A percentile compares a stretch with the other conserved stretches of the same genome.
phyloP scores from a whole-genome alignment of 768 basidiomycete species.

The Amanita subjunquillea region DNA sequence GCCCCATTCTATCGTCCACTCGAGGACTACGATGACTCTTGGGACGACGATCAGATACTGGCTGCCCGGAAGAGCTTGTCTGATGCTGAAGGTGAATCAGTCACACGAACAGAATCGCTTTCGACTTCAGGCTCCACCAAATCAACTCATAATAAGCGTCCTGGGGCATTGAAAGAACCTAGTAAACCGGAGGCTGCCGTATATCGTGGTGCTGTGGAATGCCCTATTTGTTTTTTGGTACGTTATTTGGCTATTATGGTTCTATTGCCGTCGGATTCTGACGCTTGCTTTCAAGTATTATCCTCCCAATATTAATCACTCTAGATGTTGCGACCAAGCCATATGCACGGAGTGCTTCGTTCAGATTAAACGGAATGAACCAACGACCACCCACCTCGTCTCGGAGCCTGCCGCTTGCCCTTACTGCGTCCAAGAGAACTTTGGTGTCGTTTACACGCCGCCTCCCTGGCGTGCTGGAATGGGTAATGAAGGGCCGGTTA shows the following conservation, averaged over 20 bases:
- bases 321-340: conserved; percentile 95
- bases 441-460: conserved; percentile 82
- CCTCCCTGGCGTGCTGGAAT: conserved; percentile 77
- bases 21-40: conserved; percentile 83
- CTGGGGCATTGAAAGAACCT: conserved; percentile 52
- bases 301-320: conserved; percentile 93
- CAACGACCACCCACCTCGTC: conserved; percentile 88
- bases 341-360: conserved; percentile 99
- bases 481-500: conserved; percentile 61
- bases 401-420: conserved; percentile 97
- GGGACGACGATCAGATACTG: conserved; percentile 84
- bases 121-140: conserved; percentile 22
- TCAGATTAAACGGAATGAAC: conserved; percentile 95
- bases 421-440: conserved; percentile 96
- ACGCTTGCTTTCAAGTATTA: conserved; percentile 64
- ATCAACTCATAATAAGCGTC: conserved; percentile 41
- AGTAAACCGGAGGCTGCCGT: conserved; percentile 68
- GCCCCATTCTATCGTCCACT: conserved; percentile 96
- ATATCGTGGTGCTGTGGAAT: conserved; percentile 82
- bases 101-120: conserved; percentile 35
- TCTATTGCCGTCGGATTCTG: conserved; percentile 16
- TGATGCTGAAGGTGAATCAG: conserved; percentile 38
- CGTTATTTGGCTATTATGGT: conserved; percentile 23
- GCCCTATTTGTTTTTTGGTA: conserved; percentile 97
- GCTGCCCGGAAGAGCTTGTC: conserved; percentile 65